Base-by-base conservation (phyloP, 108 stramenopile genomes). In the Skeletonema menzelii region DNA sequence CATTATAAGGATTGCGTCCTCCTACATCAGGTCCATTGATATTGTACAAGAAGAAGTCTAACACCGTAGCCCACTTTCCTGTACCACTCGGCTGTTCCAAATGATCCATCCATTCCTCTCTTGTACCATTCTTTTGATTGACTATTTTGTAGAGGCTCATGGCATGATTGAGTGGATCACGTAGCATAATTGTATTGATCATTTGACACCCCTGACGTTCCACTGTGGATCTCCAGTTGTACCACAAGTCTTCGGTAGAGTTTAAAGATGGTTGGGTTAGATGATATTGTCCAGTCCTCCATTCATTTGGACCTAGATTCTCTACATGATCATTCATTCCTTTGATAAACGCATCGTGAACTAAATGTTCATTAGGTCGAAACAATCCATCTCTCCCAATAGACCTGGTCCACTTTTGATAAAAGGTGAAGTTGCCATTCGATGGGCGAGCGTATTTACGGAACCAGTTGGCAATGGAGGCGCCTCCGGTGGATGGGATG, bases 131-230 rank as follows among this genome's bases (percentile, higher is more conserved):
- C 38, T 79, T 79, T 0, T 8, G 19, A 5, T 56, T 47, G 24
- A 72, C n/a, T 0, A 56, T 47, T 69, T 79, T 79, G 55, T 79
- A 58, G 2, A 79, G 44, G 30, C 67, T 73, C 72, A 80, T 80
- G 67, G 72, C 68, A 65, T 80, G 79, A 55, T 65, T 73, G 22
- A 80, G 31, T 32, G 79, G 72, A 69, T 80, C 79, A n/a, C 79
- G 79, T 8, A 80, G 20, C 79, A 80, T 80, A n/a, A 73, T 53
- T 31, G 72, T 32, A 38, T 73, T 80, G 28, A 80, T 73, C 63
- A 80, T 56, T 15, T 72, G 44, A 28, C 79, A 80, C 20, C 79
- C 79, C 63, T 80, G 79, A 19, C 56, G 44, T 32, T 80, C 79
- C 13, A 80, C 72, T 3, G 66, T 55, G 26, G 49, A 20, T 72